Conservation (phyloP, 2,329 filamentous ascomycete genomes). For the Aureobasidium sp. region DNA sequence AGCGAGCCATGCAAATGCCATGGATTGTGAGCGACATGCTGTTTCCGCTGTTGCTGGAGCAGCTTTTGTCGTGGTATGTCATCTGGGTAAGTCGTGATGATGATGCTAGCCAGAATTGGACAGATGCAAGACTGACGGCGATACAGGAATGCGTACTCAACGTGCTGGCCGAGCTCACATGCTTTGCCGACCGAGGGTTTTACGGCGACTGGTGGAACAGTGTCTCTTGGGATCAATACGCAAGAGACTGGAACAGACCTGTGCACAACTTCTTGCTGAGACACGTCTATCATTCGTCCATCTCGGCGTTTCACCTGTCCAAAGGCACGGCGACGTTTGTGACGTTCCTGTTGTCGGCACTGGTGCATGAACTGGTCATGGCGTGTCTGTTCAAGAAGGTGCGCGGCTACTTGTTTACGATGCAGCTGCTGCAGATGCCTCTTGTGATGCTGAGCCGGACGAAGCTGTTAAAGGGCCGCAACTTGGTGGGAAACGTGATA, state of each 20-base stretch:
- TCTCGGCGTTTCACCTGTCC: slow-evolving; percentile 64
- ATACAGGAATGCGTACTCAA: slow-evolving; percentile 51
- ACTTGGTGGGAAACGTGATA: slow-evolving; percentile 62
- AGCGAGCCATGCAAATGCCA: slow-evolving; percentile 61
- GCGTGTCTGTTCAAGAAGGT: slow-evolving; percentile 74
- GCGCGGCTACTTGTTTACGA: slow-evolving; percentile 62
- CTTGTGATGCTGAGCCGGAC: slow-evolving; percentile 62
- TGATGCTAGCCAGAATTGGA: background rate
- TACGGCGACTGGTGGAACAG: slow-evolving; percentile 48
- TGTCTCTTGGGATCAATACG: slow-evolving; percentile 66
- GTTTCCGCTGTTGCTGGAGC: slow-evolving; percentile 74
- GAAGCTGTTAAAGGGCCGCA: slow-evolving; percentile 55
- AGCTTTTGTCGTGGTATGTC: slow-evolving; percentile 70
- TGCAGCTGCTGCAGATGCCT: slow-evolving; percentile 69
- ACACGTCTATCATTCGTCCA: slow-evolving; percentile 73
- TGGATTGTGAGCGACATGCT: slow-evolving; percentile 69
- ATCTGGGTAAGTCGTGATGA: slow-evolving; percentile 62
- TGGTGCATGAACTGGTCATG: slow-evolving; percentile 72
- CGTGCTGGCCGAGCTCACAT: slow-evolving; percentile 66
- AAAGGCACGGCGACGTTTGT: slow-evolving; percentile 66
- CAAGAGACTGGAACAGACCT: slow-evolving; percentile 73
- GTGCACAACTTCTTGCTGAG: slow-evolving; percentile 72
- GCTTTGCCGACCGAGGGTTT: slow-evolving; percentile 71
- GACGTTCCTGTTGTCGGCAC: slow-evolving; percentile 65
- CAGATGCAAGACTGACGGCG: slow-evolving; percentile 9